These are phyloP conservation scores for Rhizophagus sp. DNA, from an alignment of 192 early-diverging fungal genomes.

Conservation along the genomic window DNA sequence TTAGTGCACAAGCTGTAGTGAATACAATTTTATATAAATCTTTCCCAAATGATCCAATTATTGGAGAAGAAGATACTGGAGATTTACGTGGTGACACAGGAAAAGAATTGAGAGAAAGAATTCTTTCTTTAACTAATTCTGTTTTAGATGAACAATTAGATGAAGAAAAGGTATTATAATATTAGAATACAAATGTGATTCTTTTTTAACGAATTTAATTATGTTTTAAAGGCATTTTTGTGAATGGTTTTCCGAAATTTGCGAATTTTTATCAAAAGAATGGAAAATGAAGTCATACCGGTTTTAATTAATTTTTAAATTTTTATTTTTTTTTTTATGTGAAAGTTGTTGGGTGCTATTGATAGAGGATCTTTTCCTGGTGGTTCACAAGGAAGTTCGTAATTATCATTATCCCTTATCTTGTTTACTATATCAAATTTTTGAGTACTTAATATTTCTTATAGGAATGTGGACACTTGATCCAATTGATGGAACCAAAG, in stretches of 20 bases:
- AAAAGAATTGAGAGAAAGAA: constrained; percentile 67
- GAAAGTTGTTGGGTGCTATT: constrained; percentile 80
- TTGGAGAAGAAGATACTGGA: constrained; percentile 94
- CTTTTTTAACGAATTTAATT: too few species aligned
- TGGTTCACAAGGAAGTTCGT: constrained; percentile 28
- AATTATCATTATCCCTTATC: neutral
- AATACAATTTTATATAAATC: constrained; percentile 72
- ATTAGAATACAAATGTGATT: neutral
- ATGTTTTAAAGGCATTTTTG: too few species aligned
- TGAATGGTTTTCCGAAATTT: too few species aligned
- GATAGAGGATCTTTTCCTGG: constrained; percentile 71
- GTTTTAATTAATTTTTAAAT: neutral
- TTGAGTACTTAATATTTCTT: constrained; percentile 4
- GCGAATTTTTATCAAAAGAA: too few species aligned
- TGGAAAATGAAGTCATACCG: too few species aligned
- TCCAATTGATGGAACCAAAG: constrained; percentile 97
- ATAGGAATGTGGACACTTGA: constrained; percentile 82
- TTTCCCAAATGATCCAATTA: constrained; percentile 89
- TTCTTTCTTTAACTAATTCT: constrained; percentile 78
- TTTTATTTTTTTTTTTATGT: neutral
- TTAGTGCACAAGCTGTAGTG: constrained; percentile 93
- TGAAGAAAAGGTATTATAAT: constrained; percentile 64
- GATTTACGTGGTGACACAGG: constrained; percentile 77
- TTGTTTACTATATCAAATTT: neutral
- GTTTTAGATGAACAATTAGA: constrained; percentile 58